Evolutionary conservation across 2,329 filamentous ascomycete genomes (phyloP), one percentile per base, ranked within the genome.

Genomic region (Pestalotiopsis sp.): DNA sequence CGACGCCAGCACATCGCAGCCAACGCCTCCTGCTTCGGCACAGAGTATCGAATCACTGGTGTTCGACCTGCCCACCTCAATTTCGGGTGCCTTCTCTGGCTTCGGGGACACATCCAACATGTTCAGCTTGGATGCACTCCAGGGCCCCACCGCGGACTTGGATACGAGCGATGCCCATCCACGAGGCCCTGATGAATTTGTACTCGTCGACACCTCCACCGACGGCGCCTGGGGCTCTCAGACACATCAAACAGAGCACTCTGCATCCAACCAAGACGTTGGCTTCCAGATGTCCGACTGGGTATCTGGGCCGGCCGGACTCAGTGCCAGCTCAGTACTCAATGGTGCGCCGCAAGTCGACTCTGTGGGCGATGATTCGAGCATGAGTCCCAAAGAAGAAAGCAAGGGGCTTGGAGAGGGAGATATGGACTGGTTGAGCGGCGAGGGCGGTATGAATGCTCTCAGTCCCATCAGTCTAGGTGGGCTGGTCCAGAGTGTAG

Each of bases 391-490:
- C n/a, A 65, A 52, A 17, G 45, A 38, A 27, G 38, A 23, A 25
- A 36, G 36, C 45, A 65, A 49, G 17, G 14, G n/a, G 14, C 17
- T 49, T 20, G 3, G 68, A 52, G 31, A 63, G 7, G 38, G 25
- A 4, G 65, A 52, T 27, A 72, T 71, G 64, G 75, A 76, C 52
- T 79, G 77, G 78, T 71, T 75, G 68, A 71, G 69, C 20, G 68
- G 66, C 27, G 70, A 71, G 27, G 20, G 20, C 20, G 45, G 17
- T n/a, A n/a, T 52, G 45, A n/a, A 52, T 20, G 66, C 69, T 13
- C 68, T 77, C 52, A 78, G 76, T 62, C 77, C 80, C 2, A 76
- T 77, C 4, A 81, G 65, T 49, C 57, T 67, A 75, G 59, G 74
- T 23, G 77, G 76, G 13, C 70, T 81, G 39, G 76, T 79, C 31